phyloP scores from a whole-genome alignment of 2,329 filamentous ascomycete genomes.

The Ascochyta pisi region DNA sequence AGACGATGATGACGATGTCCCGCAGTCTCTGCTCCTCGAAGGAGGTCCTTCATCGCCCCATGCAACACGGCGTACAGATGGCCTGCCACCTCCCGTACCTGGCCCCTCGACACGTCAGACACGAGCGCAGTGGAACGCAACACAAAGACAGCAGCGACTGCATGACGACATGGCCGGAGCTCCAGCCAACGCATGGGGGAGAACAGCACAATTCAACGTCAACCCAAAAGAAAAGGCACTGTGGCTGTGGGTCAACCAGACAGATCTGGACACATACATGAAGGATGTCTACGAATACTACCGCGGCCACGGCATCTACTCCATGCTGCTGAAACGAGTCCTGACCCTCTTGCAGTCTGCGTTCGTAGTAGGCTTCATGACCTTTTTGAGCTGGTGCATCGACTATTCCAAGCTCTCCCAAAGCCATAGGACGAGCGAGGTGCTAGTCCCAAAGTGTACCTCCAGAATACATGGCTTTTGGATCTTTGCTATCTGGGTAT shows the following conservation, averaged over 20 bases:
- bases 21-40: constrained; percentile 68
- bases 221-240: constrained; percentile 79
- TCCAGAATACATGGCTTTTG: constrained; percentile 74
- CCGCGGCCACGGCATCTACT: constrained; percentile 81
- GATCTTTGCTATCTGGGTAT: constrained; percentile 82
- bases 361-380: constrained; percentile 83
- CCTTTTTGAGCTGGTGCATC: constrained; percentile 84
- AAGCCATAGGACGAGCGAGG: constrained; percentile 66
- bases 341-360: constrained; percentile 80
- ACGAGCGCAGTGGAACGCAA: constrained; percentile 59
- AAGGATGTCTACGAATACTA: constrained; percentile 88
- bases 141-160: constrained; percentile 55
- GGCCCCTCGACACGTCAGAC: constrained; percentile 53
- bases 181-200: constrained; percentile 31
- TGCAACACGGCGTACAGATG: constrained; percentile 30
- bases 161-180: constrained; percentile 38
- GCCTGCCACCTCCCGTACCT: constrained; percentile 52
- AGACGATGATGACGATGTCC: constrained; percentile 64
- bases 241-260: constrained; percentile 92
- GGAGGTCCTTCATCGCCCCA: constrained; percentile 46
- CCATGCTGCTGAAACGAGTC: constrained; percentile 75
- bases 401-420: constrained; percentile 76
- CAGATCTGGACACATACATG: constrained; percentile 87
- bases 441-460: constrained; percentile 78
- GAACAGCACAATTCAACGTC: constrained; percentile 40